phyloP scores from a whole-genome alignment of 495 filamentous ascomycete genomes.

The Neurospora intermedia region DNA sequence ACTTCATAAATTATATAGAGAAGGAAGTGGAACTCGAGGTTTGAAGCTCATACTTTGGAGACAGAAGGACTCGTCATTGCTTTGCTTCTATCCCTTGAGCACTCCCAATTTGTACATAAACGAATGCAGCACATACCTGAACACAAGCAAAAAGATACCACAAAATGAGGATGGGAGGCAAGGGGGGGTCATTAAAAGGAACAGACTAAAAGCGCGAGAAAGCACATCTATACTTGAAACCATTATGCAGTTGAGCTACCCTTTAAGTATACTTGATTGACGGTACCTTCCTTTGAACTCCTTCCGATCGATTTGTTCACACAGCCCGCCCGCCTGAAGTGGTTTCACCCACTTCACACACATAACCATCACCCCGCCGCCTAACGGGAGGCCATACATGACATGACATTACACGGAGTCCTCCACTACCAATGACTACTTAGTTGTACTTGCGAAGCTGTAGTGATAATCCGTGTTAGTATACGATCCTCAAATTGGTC shows the following conservation, averaged over 20 bases:
- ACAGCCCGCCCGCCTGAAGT: neutral
- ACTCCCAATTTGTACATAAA: neutral
- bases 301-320: neutral
- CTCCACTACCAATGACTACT: neutral
- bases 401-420: neutral
- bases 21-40: neutral
- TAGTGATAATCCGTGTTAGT: neutral
- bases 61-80: neutral
- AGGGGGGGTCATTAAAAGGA: neutral
- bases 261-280: neutral
- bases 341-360: neutral
- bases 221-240: neutral
- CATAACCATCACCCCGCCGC: neutral
- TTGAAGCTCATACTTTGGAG: neutral
- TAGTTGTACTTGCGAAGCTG: constrained; percentile 27
- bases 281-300: neutral
- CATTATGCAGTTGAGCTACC: neutral
- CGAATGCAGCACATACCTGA: neutral
- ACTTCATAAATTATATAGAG: neutral
- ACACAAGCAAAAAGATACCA: neutral
- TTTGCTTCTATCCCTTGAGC: neutral
- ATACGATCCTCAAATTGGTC: neutral
- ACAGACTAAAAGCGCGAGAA: neutral
- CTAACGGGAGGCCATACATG: neutral
- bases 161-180: neutral